phyloP scores from a whole-genome alignment of 768 basidiomycete species.

The Boletus coccyginus region DNA sequence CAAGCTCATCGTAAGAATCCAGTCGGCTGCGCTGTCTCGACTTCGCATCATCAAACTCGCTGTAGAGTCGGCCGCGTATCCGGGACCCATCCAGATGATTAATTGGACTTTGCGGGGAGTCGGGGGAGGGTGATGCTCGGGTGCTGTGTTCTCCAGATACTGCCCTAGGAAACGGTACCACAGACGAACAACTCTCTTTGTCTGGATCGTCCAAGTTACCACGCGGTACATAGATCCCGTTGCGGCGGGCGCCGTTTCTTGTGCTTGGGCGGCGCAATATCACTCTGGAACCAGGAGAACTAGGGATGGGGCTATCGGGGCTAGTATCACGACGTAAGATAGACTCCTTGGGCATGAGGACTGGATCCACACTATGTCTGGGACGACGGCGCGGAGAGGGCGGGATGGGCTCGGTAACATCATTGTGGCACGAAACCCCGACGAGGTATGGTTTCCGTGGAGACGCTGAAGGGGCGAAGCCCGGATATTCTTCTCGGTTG shows the following conservation, averaged over 20 bases:
- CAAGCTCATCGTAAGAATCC: slow-evolving; percentile 67
- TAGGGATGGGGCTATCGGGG: slow-evolving; percentile 48
- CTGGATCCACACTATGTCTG: slow-evolving; percentile 59
- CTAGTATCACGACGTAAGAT: slow-evolving; percentile 51
- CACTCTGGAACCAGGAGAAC: slow-evolving; percentile 39
- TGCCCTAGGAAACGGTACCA: slow-evolving; percentile 66
- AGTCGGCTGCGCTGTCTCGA: slow-evolving; percentile 54
- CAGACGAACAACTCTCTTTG: slow-evolving; percentile 35
- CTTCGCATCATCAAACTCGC: slow-evolving; percentile 62
- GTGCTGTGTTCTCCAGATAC: slow-evolving; percentile 49
- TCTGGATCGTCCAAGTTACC: slow-evolving; percentile 34
- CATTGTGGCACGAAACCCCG: slow-evolving; percentile 42
- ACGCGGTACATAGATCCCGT: slow-evolving; percentile 46
- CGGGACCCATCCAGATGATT: slow-evolving; percentile 41
- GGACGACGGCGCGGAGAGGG: slow-evolving; percentile 49
- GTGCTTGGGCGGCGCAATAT: slow-evolving; percentile 59
- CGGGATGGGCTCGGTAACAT: slow-evolving; percentile 43
- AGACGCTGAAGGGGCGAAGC: slow-evolving; percentile 39
- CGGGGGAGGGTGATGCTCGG: slow-evolving; percentile 37
- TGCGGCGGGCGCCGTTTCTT: slow-evolving; percentile 45
- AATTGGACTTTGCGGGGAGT: slow-evolving; percentile 28
- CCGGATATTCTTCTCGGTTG: slow-evolving; percentile 22
- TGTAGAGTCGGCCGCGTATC: slow-evolving; percentile 60
- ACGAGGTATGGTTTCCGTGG: slow-evolving; percentile 57
- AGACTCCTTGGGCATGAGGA: slow-evolving; percentile 49